Evolutionary conservation across 257 asterid species (phyloP).

Genomic region (Rubia yunnanensis): DNA sequence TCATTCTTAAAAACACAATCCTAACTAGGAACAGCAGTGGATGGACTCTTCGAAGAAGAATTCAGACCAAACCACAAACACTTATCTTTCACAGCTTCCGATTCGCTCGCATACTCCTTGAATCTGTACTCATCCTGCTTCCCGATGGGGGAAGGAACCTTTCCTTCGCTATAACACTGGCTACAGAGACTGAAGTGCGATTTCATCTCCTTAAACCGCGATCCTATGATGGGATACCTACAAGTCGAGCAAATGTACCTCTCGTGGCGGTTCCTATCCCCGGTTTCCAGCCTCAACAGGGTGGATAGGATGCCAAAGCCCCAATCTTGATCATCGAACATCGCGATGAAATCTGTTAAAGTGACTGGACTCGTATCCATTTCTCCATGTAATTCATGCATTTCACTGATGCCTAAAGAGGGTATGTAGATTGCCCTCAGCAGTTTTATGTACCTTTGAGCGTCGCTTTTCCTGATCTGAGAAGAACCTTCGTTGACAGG

Average conservation of each 20-base stretch:
- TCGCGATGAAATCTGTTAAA: conserved; percentile 45
- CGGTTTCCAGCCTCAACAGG: conserved; percentile 64
- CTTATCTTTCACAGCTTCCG: conserved; percentile 84
- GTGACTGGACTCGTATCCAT: conserved; percentile 46
- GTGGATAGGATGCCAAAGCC: conserved; percentile 75
- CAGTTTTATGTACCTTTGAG: conserved; percentile 52
- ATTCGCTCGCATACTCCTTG: conserved; percentile 72
- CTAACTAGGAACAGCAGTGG: conserved; percentile 39
- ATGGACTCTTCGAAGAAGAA: conserved; percentile 43
- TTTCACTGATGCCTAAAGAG: conserved; percentile 67
- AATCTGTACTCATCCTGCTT: conserved; percentile 82
- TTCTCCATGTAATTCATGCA: conserved; percentile 76
- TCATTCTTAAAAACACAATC: too few relatives aligned
- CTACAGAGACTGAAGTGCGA: conserved; percentile 67
- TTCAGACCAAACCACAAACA: conserved; percentile 76
- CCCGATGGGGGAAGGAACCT: conserved; percentile 53
- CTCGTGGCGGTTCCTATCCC: conserved; percentile 94
- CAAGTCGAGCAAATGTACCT: conserved; percentile 76
- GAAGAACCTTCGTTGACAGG: conserved; percentile 69
- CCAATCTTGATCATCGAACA: conserved; percentile 94
- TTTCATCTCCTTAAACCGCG: conserved; percentile 85
- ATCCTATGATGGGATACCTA: conserved; percentile 78
- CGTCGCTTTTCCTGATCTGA: conserved; percentile 72
- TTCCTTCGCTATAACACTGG: conserved; percentile 86
- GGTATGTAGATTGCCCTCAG: conserved; percentile 82